These are phyloP conservation scores for Dipodascus albidus DNA, from an alignment of 805 yeast genomes.

Conservation along the genomic window DNA sequence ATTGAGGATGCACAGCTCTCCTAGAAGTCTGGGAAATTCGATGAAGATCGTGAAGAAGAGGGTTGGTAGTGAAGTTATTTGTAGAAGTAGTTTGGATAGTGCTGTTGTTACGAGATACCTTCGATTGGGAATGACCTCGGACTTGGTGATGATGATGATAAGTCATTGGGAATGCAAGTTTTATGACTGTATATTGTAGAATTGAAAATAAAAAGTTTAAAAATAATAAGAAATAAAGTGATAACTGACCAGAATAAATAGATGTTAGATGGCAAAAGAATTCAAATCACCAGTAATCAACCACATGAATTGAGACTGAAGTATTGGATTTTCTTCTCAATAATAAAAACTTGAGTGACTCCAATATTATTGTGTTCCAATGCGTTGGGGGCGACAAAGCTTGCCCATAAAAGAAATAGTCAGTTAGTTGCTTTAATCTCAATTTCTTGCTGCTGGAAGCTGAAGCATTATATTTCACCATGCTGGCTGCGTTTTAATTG, in stretches of 20 bases:
- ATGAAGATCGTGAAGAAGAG: background rate
- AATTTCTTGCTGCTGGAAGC: no score
- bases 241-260: background rate
- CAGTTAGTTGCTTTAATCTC: no score
- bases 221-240: background rate
- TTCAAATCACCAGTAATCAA: background rate
- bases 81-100: no score
- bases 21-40: background rate
- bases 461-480: no score
- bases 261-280: background rate
- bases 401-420: no score
- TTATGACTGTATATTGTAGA: background rate
- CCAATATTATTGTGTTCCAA: no score
- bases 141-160: background rate
- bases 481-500: no score
- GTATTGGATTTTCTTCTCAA: no score
- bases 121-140: no score
- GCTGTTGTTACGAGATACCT: background rate
- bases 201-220: background rate
- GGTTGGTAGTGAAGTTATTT: no score
- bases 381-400: no score
- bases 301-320: background rate
- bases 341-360: no score
- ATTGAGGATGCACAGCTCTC: background rate
- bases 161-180: background rate